Evolutionary conservation across 805 yeast species (phyloP), one percentile per base, ranked within the genome.

Genomic region (Candida golubevii): DNA sequence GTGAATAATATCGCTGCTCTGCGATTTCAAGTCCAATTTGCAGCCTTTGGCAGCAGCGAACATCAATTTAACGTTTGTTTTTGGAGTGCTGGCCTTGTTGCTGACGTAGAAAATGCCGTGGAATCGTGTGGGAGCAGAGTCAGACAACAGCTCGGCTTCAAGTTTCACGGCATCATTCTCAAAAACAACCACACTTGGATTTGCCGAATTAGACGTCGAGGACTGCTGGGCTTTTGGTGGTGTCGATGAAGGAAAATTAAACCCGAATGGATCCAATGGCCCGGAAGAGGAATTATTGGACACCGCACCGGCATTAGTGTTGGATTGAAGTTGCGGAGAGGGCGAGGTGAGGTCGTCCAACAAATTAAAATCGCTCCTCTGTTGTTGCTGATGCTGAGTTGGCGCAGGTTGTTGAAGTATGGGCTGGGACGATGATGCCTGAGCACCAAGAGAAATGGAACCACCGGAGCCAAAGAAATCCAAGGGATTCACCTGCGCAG

Each of bases 1-100:
- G 45, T 71, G 69, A n/a, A 86, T 56, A 28, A 61, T 56, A 44
- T 76, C 79, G 42, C 78, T 73, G 8, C 83, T 72, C 60, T 83
- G 89, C 1, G 89, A 82, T 45, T 74, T 70, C 58, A 86, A 72
- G 41, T 69, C 73, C 50, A 86, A 69, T 39, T 69, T 69, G 57
- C 82, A 75, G 7, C 75, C 57, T 55, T 80, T 82, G 42, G 95
- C 88, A 29, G 82, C 88, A 0, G 95, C 93, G 33, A 85, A 62
- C 57, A 80, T 70, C 52, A 83, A 78, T 47, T 78, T 77, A 36
- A 86, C 61, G 46, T 74, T 71, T 7, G 75, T 62, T 30, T 85
- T 61, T 12, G 77, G 61, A 7, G 68, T 52, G 36, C 71, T 55
- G 38, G 71, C 66, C 8, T 67, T 48, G 62, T 83, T 85, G 39